Evolutionary conservation across 2,329 filamentous ascomycete genomes (phyloP).

Genomic region (Rutstroemia sp.): DNA sequence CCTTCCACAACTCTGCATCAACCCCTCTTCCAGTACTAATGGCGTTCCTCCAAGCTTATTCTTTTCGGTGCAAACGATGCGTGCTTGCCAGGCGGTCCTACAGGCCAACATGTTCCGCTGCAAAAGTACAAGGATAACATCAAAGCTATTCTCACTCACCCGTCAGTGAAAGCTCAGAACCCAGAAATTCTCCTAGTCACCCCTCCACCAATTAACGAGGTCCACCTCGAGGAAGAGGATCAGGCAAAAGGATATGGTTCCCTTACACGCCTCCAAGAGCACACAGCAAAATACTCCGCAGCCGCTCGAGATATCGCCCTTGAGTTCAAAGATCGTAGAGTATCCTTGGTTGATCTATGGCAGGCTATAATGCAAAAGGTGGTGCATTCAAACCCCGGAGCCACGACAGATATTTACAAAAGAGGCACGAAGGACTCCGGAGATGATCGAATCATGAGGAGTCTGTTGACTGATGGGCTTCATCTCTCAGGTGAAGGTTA

Average conservation of each 20-base stretch:
- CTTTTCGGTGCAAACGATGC: constrained; percentile 92
- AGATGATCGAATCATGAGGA: constrained; percentile 12
- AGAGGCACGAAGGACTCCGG: constrained; percentile 18
- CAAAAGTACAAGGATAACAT: constrained; percentile 68
- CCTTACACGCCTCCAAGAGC: constrained; percentile 50
- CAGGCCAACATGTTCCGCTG: constrained; percentile 71
- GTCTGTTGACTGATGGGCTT: constrained; percentile 24
- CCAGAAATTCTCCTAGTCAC: constrained; percentile 71
- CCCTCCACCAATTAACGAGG: constrained; percentile 69
- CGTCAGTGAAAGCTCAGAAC: constrained; percentile 58
- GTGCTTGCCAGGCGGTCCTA: constrained; percentile 47
- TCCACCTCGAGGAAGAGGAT: constrained; percentile 29
- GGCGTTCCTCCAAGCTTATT: constrained; percentile 34
- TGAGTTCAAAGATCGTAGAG: constrained; percentile 21
- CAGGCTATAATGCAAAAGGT: constrained; percentile 65
- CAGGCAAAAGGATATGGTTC: constrained; percentile 22
- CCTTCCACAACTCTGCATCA: background rate
- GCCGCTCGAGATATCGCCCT: constrained; percentile 45
- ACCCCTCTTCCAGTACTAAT: background rate
- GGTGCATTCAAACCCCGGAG: constrained; percentile 42
- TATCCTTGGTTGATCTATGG: constrained; percentile 75
- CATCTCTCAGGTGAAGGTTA: constrained; percentile 28
- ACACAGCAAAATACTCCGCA: constrained; percentile 55
- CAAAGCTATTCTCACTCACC: constrained; percentile 63
- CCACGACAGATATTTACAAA: constrained; percentile 9